A percentile compares a stretch with the other conserved stretches of the same genome.
Conservation (phyloP, 441 rosid genomes). For the Populus hybrid region DNA sequence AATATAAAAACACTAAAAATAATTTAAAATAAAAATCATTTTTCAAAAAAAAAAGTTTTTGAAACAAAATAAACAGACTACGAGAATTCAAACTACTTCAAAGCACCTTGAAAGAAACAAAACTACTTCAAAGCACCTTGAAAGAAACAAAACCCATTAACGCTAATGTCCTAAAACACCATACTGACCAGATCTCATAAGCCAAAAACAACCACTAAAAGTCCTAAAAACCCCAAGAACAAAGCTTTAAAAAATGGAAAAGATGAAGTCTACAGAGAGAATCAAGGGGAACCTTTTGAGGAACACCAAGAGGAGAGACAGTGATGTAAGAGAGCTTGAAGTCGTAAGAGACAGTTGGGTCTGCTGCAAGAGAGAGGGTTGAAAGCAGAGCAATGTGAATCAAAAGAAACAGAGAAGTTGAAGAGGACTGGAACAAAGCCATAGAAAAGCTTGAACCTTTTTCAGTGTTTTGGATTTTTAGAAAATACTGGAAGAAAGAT, state of each 20-base stretch:
- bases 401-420: slow-evolving; percentile 19
- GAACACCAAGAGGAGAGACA: slow-evolving; percentile 78
- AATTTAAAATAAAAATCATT: no score
- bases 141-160: background rate
- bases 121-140: background rate
- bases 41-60: no score
- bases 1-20: no score
- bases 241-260: background rate
- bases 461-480: background rate
- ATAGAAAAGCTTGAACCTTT: background rate
- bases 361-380: slow-evolving; percentile 50
- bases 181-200: background rate
- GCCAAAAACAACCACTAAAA: background rate
- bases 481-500: background rate
- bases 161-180: background rate
- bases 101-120: background rate
- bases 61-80: no score
- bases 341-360: slow-evolving; percentile 52
- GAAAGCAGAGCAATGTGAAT: slow-evolving; percentile 39
- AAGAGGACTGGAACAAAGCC: slow-evolving; percentile 17
- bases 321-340: slow-evolving; percentile 62
- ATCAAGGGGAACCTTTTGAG: slow-evolving; percentile 60
- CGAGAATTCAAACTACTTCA: no score
- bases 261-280: background rate
- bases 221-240: background rate